phyloP scores from a whole-genome alignment of 2,329 filamentous ascomycete genomes.

The Geosmithia putterillii region DNA sequence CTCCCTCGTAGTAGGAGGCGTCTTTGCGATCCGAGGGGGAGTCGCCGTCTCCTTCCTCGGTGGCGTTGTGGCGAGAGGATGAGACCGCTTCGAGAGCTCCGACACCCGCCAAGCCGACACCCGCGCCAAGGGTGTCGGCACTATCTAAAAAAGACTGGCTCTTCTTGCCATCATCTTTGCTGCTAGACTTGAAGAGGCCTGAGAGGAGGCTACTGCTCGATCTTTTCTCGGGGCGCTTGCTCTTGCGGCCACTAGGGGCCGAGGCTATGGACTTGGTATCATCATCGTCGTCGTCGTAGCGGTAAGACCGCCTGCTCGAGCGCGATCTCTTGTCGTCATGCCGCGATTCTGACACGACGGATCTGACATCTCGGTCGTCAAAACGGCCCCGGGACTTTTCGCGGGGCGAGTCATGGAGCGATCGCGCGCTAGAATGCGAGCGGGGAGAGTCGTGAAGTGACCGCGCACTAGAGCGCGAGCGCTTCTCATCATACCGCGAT shows the following conservation, averaged over 20 bases:
- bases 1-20: constrained; percentile 10
- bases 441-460: neutral
- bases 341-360: neutral
- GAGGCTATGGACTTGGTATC: constrained; percentile 33
- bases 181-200: constrained; percentile 31
- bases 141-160: constrained; percentile 58
- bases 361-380: constrained; percentile 4
- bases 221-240: constrained; percentile 23
- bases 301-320: constrained; percentile 11
- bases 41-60: constrained; percentile 1
- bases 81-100: neutral
- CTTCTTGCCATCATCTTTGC: constrained; percentile 21
- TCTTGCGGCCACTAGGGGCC: constrained; percentile 18
- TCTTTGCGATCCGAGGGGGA: constrained; percentile 23
- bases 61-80: constrained; percentile 14
- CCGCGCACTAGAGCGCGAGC: constrained; percentile 4
- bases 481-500: constrained; percentile 17
- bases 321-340: neutral
- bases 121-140: constrained; percentile 57
- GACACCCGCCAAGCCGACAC: constrained; percentile 48
- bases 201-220: constrained; percentile 31
- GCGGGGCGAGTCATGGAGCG: neutral
- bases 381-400: neutral
- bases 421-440: constrained; percentile 3
- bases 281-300: constrained; percentile 31